These are phyloP conservation scores for Backusella psychrophila DNA, from an alignment of 192 early-diverging fungal species.

Conservation along the genomic window DNA sequence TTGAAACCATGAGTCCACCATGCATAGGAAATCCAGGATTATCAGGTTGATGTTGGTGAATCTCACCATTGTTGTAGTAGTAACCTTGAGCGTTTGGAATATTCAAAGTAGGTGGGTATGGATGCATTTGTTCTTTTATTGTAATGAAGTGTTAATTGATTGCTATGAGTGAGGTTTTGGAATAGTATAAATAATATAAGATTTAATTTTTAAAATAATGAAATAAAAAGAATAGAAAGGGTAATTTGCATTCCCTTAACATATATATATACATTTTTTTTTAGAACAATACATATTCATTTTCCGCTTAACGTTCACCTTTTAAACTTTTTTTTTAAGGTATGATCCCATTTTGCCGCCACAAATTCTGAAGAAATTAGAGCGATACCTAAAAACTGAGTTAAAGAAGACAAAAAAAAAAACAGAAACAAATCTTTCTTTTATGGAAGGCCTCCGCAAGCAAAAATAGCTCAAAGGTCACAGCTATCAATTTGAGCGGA, in stretches of 20 bases:
- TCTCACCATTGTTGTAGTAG: not conserved
- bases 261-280: not conserved
- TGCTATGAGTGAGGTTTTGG: not conserved
- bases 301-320: not conserved
- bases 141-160: not conserved
- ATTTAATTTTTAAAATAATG: not conserved
- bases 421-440: not conserved
- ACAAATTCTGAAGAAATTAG: not conserved
- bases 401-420: not conserved
- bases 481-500: not conserved
- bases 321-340: not conserved
- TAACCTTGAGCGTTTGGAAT: not conserved
- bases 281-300: not conserved
- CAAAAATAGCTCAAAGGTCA: not conserved
- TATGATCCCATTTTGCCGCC: not conserved
- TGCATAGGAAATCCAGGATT: not conserved
- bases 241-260: not conserved
- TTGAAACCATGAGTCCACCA: not conserved
- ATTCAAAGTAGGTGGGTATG: not conserved
- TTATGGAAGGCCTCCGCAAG: not conserved
- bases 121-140: not conserved
- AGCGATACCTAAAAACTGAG: not conserved
- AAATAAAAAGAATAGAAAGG: not conserved
- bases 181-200: not conserved
- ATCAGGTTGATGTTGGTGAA: not conserved